These are phyloP conservation scores for Cryptosporidium ryanae DNA, from an alignment of 169 alveolate species.

Conservation along the genomic window DNA sequence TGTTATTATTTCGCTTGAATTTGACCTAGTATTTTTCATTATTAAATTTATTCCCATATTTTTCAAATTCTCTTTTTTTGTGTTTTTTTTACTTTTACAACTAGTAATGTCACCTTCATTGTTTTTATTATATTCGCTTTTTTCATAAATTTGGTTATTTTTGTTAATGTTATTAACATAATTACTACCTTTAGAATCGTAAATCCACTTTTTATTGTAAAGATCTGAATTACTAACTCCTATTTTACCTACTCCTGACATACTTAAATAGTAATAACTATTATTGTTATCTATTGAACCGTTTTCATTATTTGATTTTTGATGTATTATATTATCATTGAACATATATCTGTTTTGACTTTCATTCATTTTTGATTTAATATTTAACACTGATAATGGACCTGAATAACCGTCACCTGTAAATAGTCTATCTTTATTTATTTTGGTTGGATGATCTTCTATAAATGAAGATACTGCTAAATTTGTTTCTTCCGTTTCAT, in stretches of 20 bases:
- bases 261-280: background rate
- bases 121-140: background rate
- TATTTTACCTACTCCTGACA: too few species aligned
- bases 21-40: background rate
- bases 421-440: constrained; percentile 42
- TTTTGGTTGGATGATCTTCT: constrained; percentile 66
- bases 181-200: background rate
- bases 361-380: background rate
- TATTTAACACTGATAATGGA: constrained; percentile 38
- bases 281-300: background rate
- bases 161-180: background rate
- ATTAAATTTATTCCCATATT: background rate
- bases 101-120: background rate
- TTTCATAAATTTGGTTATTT: background rate
- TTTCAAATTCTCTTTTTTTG: background rate
- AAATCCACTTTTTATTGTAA: background rate
- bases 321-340: background rate
- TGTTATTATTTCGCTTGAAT: constrained; percentile 35
- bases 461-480: constrained; percentile 69
- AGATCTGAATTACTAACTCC: background rate
- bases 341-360: background rate
- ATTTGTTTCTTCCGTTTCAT: constrained; percentile 64
- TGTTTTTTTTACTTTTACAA: background rate
- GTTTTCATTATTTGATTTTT: background rate
- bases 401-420: constrained; percentile 71